Conservation (phyloP, 805 yeast species). For the Yarrowia osloensis region DNA sequence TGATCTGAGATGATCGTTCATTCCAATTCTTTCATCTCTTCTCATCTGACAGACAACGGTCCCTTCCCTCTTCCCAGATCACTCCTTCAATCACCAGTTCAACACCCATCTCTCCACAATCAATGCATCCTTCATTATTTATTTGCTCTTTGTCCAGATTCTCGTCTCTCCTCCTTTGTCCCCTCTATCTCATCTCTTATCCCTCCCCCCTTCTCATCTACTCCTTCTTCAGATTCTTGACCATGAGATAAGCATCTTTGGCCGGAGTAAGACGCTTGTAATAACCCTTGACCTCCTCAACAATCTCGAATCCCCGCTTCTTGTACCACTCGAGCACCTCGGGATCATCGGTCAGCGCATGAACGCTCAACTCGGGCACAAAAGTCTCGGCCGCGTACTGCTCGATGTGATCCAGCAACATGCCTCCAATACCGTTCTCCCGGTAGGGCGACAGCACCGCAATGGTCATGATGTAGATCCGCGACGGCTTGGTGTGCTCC, state of each 20-base stretch:
- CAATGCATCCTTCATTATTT: background rate
- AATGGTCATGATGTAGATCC: slow-evolving; percentile 63
- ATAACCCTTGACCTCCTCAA: slow-evolving; percentile 48
- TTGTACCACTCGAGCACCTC: slow-evolving; percentile 55
- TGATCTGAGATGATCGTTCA: too few species aligned
- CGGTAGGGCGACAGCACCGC: slow-evolving; percentile 70
- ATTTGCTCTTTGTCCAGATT: background rate
- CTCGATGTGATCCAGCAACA: slow-evolving; percentile 58
- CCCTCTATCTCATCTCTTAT: background rate
- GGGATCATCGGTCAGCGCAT: slow-evolving; percentile 52
- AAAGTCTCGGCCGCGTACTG: slow-evolving; percentile 57
- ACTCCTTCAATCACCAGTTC: too few species aligned
- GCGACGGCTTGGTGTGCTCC: slow-evolving; percentile 53
- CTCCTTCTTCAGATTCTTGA: slow-evolving; percentile 17
- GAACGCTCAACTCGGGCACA: slow-evolving; percentile 55
- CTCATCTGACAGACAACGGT: too few species aligned
- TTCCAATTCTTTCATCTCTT: too few species aligned
- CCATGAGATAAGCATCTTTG: slow-evolving; percentile 51
- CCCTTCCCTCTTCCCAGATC: too few species aligned
- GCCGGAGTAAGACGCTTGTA: slow-evolving; percentile 48
- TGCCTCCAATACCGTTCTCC: slow-evolving; percentile 60
- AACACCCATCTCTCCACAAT: background rate
- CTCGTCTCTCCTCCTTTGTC: background rate
- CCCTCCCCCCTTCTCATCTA: background rate
- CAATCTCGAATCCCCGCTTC: slow-evolving; percentile 51